phyloP scores from a whole-genome alignment of 805 yeast species.

The Candida schatavii region DNA sequence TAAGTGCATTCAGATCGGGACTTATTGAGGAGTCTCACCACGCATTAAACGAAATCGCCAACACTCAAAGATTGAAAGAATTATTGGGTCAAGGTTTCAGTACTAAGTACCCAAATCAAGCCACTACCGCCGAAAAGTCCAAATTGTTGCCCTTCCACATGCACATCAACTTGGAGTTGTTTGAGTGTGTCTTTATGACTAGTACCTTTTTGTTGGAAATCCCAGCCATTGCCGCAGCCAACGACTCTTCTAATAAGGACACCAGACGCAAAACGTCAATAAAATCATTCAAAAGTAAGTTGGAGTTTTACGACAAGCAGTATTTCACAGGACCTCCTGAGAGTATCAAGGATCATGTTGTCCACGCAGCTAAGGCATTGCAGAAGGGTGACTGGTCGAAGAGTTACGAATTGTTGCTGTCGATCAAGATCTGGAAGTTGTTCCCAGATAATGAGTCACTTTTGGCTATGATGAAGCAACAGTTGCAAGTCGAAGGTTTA shows the following conservation, averaged over 20 bases:
- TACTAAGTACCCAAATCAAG: conserved; percentile 62
- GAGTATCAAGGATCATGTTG: conserved; percentile 87
- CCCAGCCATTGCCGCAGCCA: conserved; percentile 78
- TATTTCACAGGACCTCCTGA: conserved; percentile 98
- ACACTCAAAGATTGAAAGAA: conserved; percentile 84
- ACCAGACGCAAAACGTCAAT: conserved; percentile 53
- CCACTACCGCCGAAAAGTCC: conserved; percentile 62
- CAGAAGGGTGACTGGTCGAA: conserved; percentile 87
- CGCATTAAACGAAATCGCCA: conserved; percentile 81
- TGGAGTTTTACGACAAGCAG: conserved; percentile 92
- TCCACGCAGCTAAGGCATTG: conserved; percentile 87
- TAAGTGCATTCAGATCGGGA: conserved; percentile 92
- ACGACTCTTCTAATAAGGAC: conserved; percentile 58
- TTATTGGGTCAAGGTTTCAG: conserved; percentile 84
- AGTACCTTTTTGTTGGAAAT: conserved; percentile 86
- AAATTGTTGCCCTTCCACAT: conserved; percentile 94
- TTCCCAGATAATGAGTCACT: conserved; percentile 66
- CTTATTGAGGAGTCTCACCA: conserved; percentile 83
- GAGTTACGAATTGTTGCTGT: conserved; percentile 66
- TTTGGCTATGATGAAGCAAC: conserved; percentile 67
- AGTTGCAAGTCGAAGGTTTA: conserved; percentile 85
- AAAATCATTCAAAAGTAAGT: conserved; percentile 85
- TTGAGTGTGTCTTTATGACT: conserved; percentile 92
- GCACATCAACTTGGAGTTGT: conserved; percentile 93
- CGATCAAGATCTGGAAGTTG: conserved; percentile 84